Percentiles rank a stretch among this genome's conserved stretches.
phyloP scores from a whole-genome alignment of 192 early-diverging fungal genomes.

The Entomortierella lignicola region DNA sequence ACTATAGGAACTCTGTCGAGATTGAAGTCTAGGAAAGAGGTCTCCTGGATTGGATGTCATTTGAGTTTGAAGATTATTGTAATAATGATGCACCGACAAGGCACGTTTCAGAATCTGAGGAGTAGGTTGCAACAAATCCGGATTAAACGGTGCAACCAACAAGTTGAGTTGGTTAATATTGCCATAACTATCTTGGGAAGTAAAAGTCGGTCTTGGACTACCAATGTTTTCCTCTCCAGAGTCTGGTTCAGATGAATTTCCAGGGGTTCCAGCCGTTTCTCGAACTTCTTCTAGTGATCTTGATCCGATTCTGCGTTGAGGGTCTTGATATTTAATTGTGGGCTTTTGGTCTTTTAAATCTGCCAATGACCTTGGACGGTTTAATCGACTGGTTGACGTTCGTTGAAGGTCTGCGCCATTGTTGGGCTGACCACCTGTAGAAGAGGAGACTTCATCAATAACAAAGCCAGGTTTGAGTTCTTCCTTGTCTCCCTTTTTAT shows the following conservation, averaged over 20 bases:
- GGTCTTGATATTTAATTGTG: slow-evolving; percentile 22
- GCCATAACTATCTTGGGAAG: slow-evolving; percentile 37
- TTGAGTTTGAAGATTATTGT: slow-evolving; percentile 36
- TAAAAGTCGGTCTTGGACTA: slow-evolving; percentile 43
- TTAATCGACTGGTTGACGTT: slow-evolving; percentile 6
- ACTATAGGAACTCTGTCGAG: slow-evolving; percentile 12
- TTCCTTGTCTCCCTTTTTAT: slow-evolving; percentile 3
- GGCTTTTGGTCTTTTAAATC: slow-evolving; percentile 18
- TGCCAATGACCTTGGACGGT: slow-evolving; percentile 28
- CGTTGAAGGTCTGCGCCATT: background rate
- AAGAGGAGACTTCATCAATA: background rate
- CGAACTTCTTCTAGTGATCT: slow-evolving; percentile 42
- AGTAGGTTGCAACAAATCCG: slow-evolving; percentile 43
- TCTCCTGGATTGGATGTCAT: slow-evolving; percentile 17
- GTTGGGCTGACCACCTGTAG: slow-evolving; percentile 5
- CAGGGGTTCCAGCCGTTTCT: background rate
- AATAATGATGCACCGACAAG: slow-evolving; percentile 34
- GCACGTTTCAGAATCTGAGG: slow-evolving; percentile 34
- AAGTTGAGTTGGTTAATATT: slow-evolving; percentile 40
- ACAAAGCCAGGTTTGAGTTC: background rate
- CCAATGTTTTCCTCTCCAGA: slow-evolving; percentile 16
- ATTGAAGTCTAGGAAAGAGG: slow-evolving; percentile 33
- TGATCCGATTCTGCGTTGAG: slow-evolving; percentile 15
- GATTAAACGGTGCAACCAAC: slow-evolving; percentile 44
- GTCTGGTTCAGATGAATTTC: slow-evolving; percentile 14